Evolutionary conservation across 176 grass and related monocot genomes (phyloP), one percentile per base, ranked within the genome.

Genomic region (Otatea glauca): DNA sequence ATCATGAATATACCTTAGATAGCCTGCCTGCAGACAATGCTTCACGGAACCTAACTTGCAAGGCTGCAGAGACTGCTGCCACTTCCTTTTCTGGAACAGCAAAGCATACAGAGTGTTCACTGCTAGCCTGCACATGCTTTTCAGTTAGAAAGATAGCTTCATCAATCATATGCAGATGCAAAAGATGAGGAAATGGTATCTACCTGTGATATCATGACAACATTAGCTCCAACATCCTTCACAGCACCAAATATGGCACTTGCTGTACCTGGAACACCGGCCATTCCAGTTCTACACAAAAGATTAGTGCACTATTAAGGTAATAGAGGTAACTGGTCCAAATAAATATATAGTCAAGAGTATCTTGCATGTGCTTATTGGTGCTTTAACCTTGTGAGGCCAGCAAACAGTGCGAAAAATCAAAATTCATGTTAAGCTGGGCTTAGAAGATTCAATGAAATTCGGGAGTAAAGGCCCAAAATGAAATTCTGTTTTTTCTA

Each of bases 121-220:
- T 97, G 81, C 94, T 97, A 76, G 94, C 94, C 94, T 97, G 69
- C 70, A 86, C 50, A 87, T 75, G 41, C 35, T 24, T 65, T 71
- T 16, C 25, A 45, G 65, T 90, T 9, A 91, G 49, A 15, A 88
- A 65, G 21, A 77, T 73, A 81, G 21, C 37, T 88, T 58, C 65
- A 82, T 84, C 23, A 74, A 54, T 44, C 7, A 12, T 74, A 72
- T 18, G 50, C 18, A 65, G 10, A 62, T 67, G 37, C 16, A 13
- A 75, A 4, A 84, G 27, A 49, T 62, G 37, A 81, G 14, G 68
- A 65, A 29, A 71, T 17, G 4, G 8, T 39, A 74, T 68, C 58
- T 83, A 97, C 94, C 87, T 97, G 94, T 8, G 94, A 97, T 78
- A 97, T 97, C 94, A 97, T 97, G 84, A 90, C 79, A 91, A 97